Conservation (phyloP, 2,329 filamentous ascomycete species). For the Exophiala sp. region DNA sequence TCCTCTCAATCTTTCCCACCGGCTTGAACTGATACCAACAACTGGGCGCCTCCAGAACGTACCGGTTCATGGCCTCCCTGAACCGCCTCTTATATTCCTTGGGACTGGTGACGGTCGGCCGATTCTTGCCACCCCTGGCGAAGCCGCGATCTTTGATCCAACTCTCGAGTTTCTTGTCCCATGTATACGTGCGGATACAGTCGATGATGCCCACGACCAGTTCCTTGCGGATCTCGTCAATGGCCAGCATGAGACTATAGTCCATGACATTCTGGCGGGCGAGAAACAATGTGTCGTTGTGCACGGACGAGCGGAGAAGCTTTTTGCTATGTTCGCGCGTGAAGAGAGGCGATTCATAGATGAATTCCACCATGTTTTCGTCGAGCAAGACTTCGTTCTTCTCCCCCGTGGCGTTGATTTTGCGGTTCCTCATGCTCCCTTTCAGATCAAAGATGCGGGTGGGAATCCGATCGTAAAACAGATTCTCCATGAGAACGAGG, state of each 20-base stretch:
- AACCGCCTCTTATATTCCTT: conserved; percentile 97
- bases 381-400: conserved; percentile 94
- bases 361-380: conserved; percentile 98
- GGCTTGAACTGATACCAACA: conserved; percentile 44
- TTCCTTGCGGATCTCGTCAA: conserved; percentile 83
- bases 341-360: conserved; percentile 94
- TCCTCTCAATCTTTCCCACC: conserved; percentile 11
- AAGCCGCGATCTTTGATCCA: conserved; percentile 98
- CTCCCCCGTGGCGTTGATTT: conserved; percentile 91
- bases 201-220: conserved; percentile 97
- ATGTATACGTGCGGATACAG: conserved; percentile 96
- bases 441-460: conserved; percentile 93
- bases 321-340: conserved; percentile 95
- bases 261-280: conserved; percentile 98
- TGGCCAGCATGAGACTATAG: conserved; percentile 96
- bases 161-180: conserved; percentile 99
- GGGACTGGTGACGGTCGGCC: conserved; percentile 91
- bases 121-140: conserved; percentile 63
- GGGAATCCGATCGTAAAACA: conserved; percentile 90
- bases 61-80: conserved; percentile 91
- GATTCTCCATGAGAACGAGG: conserved; percentile 90
- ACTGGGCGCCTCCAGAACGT: conserved; percentile 50
- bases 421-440: conserved; percentile 96
- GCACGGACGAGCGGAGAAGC: conserved; percentile 81
- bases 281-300: conserved; percentile 95